Evolutionary conservation across 2,329 filamentous ascomycete species (phyloP).

Genomic region (Fusarium liriodendri): DNA sequence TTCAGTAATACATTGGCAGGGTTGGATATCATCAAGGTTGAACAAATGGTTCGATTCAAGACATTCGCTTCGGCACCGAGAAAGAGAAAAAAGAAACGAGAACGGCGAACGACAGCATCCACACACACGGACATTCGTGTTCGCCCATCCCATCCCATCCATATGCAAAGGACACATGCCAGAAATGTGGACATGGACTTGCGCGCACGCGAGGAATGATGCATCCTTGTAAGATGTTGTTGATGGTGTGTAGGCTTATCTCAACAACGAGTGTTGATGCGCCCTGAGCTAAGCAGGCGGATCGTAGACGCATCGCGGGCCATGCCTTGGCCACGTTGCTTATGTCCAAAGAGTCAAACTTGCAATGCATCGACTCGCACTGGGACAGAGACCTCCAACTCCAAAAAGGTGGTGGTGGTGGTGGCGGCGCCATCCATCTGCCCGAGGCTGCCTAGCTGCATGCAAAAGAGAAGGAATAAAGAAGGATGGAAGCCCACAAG

Average conservation of each 20-base stretch:
- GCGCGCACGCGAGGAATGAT: constrained; percentile 5
- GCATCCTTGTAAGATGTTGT: neutral
- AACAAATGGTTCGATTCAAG: constrained; percentile 13
- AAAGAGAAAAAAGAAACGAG: neutral
- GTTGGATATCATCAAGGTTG: neutral
- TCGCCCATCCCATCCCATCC: neutral
- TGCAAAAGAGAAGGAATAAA: constrained; percentile 30
- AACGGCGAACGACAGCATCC: neutral
- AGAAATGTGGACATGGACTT: constrained; percentile 24
- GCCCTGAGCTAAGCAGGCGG: neutral
- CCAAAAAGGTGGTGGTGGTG: constrained; percentile 2
- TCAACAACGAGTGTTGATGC: neutral
- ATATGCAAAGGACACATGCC: constrained; percentile 18
- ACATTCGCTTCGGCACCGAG: neutral
- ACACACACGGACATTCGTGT: neutral
- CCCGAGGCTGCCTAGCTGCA: constrained; percentile 11
- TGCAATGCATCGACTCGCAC: neutral
- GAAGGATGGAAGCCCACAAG: constrained; percentile 22
- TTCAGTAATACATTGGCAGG: neutral
- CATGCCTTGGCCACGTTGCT: constrained; percentile 23
- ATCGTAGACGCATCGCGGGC: constrained; percentile 4
- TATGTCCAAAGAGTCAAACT: neutral
- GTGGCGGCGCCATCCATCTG: constrained; percentile 32
- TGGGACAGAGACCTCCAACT: neutral
- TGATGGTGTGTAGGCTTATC: neutral